phyloP scores from a whole-genome alignment of 2,329 filamentous ascomycete species.

The Colletotrichum incanum region DNA sequence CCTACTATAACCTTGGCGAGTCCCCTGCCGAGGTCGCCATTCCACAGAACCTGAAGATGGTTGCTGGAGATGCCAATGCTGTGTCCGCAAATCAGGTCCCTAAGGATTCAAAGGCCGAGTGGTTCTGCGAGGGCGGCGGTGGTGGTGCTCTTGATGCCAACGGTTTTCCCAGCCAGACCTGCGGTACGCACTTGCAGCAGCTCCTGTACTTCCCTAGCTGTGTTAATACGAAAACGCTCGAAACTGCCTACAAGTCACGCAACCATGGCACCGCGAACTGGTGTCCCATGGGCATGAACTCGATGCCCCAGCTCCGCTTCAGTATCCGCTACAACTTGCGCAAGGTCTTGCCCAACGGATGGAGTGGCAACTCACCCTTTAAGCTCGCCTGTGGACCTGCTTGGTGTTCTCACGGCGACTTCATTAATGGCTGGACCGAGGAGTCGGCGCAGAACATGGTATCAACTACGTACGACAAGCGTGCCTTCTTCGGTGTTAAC shows the following conservation, averaged over 20 bases:
- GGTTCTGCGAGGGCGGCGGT: conserved; percentile 52
- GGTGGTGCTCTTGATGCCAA: conserved; percentile 65
- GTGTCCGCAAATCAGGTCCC: conserved; percentile 56
- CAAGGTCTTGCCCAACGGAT: conserved; percentile 59
- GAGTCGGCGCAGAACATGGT: conserved; percentile 60
- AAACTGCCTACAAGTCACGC: conserved; percentile 47
- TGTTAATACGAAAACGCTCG: conserved; percentile 45
- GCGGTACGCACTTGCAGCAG: conserved; percentile 68
- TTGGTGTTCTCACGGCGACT: conserved; percentile 63
- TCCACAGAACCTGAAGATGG: conserved; percentile 60
- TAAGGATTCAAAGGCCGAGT: conserved; percentile 45
- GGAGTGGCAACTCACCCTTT: conserved; percentile 60
- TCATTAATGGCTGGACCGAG: conserved; percentile 63
- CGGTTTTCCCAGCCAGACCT: conserved; percentile 80
- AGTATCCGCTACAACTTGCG: conserved; percentile 63
- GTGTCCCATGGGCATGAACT: conserved; percentile 61
- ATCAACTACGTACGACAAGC: conserved; percentile 46
- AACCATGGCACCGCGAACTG: conserved; percentile 47
- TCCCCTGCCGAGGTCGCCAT: conserved; percentile 63
- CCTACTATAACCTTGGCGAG: conserved; percentile 61
- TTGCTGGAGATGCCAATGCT: conserved; percentile 58
- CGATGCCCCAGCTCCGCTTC: conserved; percentile 64
- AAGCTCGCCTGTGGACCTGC: conserved; percentile 59
- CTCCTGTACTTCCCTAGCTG: conserved; percentile 57
- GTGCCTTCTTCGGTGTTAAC: too few species aligned